Base-by-base conservation (phyloP, 176 grass and related monocot genomes). In the Rhynchospora pubera region DNA sequence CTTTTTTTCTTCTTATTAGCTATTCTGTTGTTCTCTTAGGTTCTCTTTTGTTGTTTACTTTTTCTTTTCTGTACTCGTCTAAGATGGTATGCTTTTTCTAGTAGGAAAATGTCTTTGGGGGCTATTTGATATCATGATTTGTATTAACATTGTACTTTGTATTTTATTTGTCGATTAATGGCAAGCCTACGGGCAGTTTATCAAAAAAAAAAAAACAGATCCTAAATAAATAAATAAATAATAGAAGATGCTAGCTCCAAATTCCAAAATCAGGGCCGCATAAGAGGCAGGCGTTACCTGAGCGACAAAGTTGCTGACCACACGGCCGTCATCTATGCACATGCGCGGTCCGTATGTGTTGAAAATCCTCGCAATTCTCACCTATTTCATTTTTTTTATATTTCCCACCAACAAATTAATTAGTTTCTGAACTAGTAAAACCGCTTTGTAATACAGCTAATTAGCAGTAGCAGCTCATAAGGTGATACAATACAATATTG, bases 311-410 rank as follows among this genome's bases (percentile, higher is more conserved):
- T 97, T 97, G 90, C 94, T 94, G 80, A 97, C 94, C 57, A 97
- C 94, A 48, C 94, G 94, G 83, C 94, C 94, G 48, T 97, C 94
- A 69, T 97, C 94, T 77, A 97, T 94, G 86, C 94, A 97, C 94
- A 97, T 97, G 50, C 94, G 91, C 0, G 94, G 94, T 3, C 94
- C 94, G 64, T 97, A 97, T 16, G 94, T 97, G 91, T 97, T 97
- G 47, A 97, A 97, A 87, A 97, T 97, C 90, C 94, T 77, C 23
- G 94, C 94, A 62, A 97, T 97, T 73, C 94, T 91, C 57, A 97
- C 93, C 93, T 97, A 84, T 66, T 74, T 51, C 30, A 51, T 39
- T 39, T 39, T 4, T 24, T 39, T 39, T 39, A 2, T 24, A n/a
- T 23, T 28, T 74, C 46, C 21, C 12, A 74, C 19, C 11, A 15